Conservation (phyloP, 2,329 filamentous ascomycete species). For the Paracoccidioides lutzii region DNA sequence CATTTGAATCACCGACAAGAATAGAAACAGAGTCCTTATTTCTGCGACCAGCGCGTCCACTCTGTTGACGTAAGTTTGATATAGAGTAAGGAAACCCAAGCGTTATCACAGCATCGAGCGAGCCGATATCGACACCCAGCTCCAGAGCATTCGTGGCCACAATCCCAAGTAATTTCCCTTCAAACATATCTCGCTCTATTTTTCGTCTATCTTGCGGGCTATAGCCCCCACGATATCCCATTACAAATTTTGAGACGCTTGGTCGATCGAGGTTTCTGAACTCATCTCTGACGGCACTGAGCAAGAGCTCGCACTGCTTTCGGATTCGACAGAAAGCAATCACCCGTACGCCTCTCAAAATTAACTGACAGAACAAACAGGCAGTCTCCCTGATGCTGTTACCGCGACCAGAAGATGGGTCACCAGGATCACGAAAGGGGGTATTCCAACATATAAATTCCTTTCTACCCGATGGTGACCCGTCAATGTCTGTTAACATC, state of each 20-base stretch:
- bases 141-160: conserved; percentile 89
- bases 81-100: conserved; percentile 95
- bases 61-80: conserved; percentile 86
- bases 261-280: conserved; percentile 57
- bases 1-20: conserved; percentile 75
- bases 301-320: conserved; percentile 74
- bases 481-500: conserved; percentile 74
- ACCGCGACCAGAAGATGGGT: conserved; percentile 74
- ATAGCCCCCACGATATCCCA: conserved; percentile 93
- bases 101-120: conserved; percentile 82
- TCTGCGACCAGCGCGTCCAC: conserved; percentile 76
- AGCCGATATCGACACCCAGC: conserved; percentile 88
- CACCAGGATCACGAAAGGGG: conserved; percentile 76
- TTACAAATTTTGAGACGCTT: conserved; percentile 67
- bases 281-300: conserved; percentile 67
- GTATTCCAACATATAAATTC: conserved; percentile 98
- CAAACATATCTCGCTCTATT: conserved; percentile 95
- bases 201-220: conserved; percentile 76
- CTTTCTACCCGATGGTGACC: conserved; percentile 81
- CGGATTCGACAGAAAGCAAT: conserved; percentile 87
- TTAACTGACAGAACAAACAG: conserved; percentile 75
- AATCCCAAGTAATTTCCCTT: conserved; percentile 83
- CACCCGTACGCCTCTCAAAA: conserved; percentile 75
- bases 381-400: conserved; percentile 78
- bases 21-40: conserved; percentile 91